Evolutionary conservation across 495 filamentous ascomycete genomes (phyloP).

Genomic region (Durotheca rogersii): DNA sequence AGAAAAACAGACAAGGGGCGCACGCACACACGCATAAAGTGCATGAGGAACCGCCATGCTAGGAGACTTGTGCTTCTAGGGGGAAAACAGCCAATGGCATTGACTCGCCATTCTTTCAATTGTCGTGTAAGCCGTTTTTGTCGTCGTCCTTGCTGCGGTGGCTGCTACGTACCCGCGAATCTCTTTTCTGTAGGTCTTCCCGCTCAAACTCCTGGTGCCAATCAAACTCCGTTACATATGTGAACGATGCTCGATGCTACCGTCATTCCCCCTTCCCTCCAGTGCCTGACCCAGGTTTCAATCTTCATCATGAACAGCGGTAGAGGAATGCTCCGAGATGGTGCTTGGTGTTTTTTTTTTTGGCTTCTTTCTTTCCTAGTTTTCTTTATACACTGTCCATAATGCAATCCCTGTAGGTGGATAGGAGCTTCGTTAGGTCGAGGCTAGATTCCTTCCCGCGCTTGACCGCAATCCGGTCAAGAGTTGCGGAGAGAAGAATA

Average conservation of each 20-base stretch:
- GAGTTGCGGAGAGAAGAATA: neutral
- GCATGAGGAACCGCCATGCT: too few relatives aligned
- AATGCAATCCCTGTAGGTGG: slow-evolving; percentile 19
- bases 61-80: slow-evolving; percentile 12
- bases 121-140: slow-evolving; percentile 23
- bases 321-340: slow-evolving; percentile 19
- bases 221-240: slow-evolving; percentile 32
- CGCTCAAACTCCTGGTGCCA: slow-evolving; percentile 21
- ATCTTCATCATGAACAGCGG: slow-evolving; percentile 24
- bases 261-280: slow-evolving; percentile 15
- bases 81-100: slow-evolving; percentile 11
- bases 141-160: too few relatives aligned
- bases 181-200: slow-evolving; percentile 20
- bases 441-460: neutral
- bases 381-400: slow-evolving; percentile 14
- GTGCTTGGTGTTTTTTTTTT: neutral
- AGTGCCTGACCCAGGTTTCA: slow-evolving; percentile 18
- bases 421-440: slow-evolving; percentile 1
- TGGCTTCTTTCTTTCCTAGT: neutral
- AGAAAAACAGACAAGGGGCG: too few relatives aligned
- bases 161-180: slow-evolving; percentile 18
- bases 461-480: neutral
- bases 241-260: slow-evolving; percentile 31
- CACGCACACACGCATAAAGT: too few relatives aligned
- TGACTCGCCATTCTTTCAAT: slow-evolving; percentile 18